Conservation (phyloP, 192 early-diverging fungal species). For the Backusella tuberculispora region DNA sequence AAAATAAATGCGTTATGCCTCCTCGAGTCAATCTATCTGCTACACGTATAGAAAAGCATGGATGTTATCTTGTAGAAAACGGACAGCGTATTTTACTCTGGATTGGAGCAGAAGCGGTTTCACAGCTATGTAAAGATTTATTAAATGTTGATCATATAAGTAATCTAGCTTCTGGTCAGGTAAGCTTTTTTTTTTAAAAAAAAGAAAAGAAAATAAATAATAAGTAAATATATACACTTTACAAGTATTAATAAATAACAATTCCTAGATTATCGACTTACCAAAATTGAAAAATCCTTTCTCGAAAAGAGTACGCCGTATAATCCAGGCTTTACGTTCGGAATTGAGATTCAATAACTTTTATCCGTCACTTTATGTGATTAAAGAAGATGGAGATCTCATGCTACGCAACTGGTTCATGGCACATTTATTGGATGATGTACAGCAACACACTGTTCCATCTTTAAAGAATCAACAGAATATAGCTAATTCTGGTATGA, state of each 20-base stretch:
- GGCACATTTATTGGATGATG: conserved; percentile 76
- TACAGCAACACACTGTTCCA: conserved; percentile 57
- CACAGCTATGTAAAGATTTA: conserved; percentile 61
- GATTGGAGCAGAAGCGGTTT: conserved; percentile 64
- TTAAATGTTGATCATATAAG: conserved; percentile 67
- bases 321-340: conserved; percentile 46
- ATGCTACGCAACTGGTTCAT: conserved; percentile 68
- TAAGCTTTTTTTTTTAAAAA: conserved; percentile 13
- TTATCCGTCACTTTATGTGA: conserved; percentile 66
- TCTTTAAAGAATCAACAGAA: conserved; percentile 49
- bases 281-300: conserved; percentile 56
- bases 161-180: conserved; percentile 49
- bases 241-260: neutral
- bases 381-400: conserved; percentile 82
- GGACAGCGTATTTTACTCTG: conserved; percentile 74
- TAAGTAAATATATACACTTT: neutral
- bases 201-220: neutral
- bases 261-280: conserved; percentile 24
- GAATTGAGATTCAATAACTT: conserved; percentile 56
- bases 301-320: conserved; percentile 57
- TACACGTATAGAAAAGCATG: conserved; percentile 72
- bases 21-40: conserved; percentile 67
- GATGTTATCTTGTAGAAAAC: conserved; percentile 74
- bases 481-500: neutral
- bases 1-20: conserved; percentile 61